Base-by-base conservation (phyloP, 306 rosid species). In the Medicago arabica region DNA sequence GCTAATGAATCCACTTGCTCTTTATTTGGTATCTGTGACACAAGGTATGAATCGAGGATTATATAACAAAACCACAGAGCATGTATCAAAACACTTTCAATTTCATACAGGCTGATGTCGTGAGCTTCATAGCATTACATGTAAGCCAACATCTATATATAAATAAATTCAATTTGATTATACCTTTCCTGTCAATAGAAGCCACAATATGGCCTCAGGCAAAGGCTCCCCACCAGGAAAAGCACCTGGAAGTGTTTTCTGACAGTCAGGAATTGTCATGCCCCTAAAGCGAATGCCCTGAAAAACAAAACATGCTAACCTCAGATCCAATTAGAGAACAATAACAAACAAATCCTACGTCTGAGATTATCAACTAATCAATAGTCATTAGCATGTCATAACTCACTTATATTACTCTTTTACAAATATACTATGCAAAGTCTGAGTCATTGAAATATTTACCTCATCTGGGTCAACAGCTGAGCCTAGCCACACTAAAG, bases 401-500 rank as follows among this genome's bases (percentile, higher is more conserved):
- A 49, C n/a, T 75, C 78, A 67, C 51, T 25, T 71, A 28, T n/a
- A 54, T 55, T 21, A 34, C 55, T 54, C 43, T 36, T 40, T 69
- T 63, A 75, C 28, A 78, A 70, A 54, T 49, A 61, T 49, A 16
- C 28, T 49, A 75, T 67, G 19, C 36, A 58, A 50, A 68, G 83
- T 71, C n/a, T 15, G 60, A 18, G 76, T 69, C 74, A 75, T 58
- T 74, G 63, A 64, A 84, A 77, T 23, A 13, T 6, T 79, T 81
- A 96, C 99, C 98, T 96, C 99, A 19, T 96, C 99, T 4, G 98
- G 97, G 81, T 96, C 99, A 73, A 96, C 97, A 61, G 93, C 83
- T 73, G 99, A 96, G 76, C 96, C 92, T 80, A 88, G 91, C 99
- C 99, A 96, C 43, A 96, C 86, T 72, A 96, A 82, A 71, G 96